Evolutionary conservation across 768 basidiomycete species (phyloP), one percentile per base, ranked within the genome.

Genomic region (Trametes maxima): DNA sequence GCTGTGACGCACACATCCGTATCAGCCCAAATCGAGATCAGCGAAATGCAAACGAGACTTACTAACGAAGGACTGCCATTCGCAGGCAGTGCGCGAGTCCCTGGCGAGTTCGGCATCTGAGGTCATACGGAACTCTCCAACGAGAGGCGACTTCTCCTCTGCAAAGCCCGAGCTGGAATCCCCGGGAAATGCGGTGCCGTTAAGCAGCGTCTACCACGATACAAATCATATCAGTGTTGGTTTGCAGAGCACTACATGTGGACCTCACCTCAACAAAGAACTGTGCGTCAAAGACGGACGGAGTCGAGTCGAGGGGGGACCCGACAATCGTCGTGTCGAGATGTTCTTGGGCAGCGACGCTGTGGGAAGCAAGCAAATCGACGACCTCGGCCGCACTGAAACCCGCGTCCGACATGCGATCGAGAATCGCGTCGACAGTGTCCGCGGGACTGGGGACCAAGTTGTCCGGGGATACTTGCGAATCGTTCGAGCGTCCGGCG

Each of bases 271-370:
- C 69, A 21, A 69, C 56, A 60, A 72, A 72, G 57, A 73, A 64
- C 51, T 72, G 67, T 5, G 71, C 60, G 53, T 70, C 69, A 56
- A 72, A 73, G 5, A 58, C 14, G 19, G 33, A 53, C 10, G 71
- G 72, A 0, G 70, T 73, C 12, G 69, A 71, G 44, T 69, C 67
- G 57, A 69, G 67, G 2, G 69, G 69, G 11, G 59, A 59, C 8
- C 63, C 67, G 13, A 24, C 28, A 14, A 59, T 45, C 36, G 55
- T 60, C 33, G 46, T 25, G 22, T 13, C 62, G 33, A 66, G 58
- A 19, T 60, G 56, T 14, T 65, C 62, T 37, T 66, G 63, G 5
- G 45, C 40, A 43, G 60, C 69, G 17, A 70, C 58, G 2, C 56
- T 62, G 39, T 69, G 71, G 14, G 59, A 65, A n/a, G 70, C 66